A percentile compares a stretch with the other conserved stretches of the same genome.
These are phyloP conservation scores for Lepiota venenata DNA, from an alignment of 768 basidiomycete species.

Conservation along the genomic window DNA sequence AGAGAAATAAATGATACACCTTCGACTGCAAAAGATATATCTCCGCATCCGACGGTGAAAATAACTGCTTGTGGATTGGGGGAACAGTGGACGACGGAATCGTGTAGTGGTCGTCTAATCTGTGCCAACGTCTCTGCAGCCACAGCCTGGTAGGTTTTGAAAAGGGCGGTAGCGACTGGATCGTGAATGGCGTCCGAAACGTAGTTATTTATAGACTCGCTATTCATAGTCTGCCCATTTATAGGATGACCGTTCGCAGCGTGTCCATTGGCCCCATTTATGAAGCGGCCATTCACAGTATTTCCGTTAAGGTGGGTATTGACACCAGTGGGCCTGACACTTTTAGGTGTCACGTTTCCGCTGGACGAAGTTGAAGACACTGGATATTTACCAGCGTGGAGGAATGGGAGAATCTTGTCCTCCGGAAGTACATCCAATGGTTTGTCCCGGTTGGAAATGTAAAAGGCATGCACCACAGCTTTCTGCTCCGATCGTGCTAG, in stretches of 20 bases:
- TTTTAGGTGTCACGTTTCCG: conserved; percentile 26
- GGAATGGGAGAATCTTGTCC: conserved; percentile 56
- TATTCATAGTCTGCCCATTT: conserved; percentile 10
- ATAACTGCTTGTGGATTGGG: conserved; percentile 62
- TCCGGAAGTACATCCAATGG: conserved; percentile 50
- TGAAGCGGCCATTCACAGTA: conserved; percentile 15
- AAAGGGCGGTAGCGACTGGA: conserved; percentile 29
- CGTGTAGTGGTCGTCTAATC: conserved; percentile 56
- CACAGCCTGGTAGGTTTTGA: conserved; percentile 64
- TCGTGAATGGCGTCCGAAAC: conserved; percentile 19
- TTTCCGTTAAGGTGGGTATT: conserved; percentile 28
- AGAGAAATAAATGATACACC: conserved; percentile 64
- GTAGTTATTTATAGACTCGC: background rate
- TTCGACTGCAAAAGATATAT: conserved; percentile 39
- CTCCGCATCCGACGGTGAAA: conserved; percentile 60
- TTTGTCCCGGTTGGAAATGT: conserved; percentile 37
- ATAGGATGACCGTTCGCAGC: conserved; percentile 6
- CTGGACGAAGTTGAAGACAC: conserved; percentile 32
- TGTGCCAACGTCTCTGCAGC: conserved; percentile 62
- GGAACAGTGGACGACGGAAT: conserved; percentile 49
- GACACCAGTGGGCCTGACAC: conserved; percentile 13
- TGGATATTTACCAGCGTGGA: conserved; percentile 42
- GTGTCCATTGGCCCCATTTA: background rate
- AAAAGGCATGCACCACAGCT: conserved; percentile 86
- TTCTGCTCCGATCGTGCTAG: conserved; percentile 67